Percentiles rank a stretch among this genome's conserved stretches.
phyloP scores from a whole-genome alignment of 257 asterid species.

The Lantana camara region DNA sequence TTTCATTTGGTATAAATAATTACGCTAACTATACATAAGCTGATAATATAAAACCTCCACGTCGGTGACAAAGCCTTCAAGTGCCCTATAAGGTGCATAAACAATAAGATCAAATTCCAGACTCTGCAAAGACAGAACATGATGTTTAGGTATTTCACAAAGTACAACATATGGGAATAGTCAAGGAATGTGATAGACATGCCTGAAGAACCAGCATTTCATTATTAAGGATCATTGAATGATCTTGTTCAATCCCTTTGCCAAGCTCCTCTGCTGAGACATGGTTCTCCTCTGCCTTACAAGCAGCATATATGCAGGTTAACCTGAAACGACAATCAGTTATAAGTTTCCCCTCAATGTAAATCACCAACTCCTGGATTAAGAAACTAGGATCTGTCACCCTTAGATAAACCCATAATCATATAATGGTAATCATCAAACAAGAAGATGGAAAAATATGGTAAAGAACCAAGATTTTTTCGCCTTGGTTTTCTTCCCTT shows the following conservation, averaged over 20 bases:
- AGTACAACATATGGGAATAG: constrained; percentile 12
- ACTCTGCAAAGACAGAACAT: constrained; percentile 61
- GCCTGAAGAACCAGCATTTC: constrained; percentile 98
- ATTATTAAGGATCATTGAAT: constrained; percentile 79
- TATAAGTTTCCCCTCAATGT: no score
- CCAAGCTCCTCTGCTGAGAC: constrained; percentile 99
- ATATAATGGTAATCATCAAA: no score
- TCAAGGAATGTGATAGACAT: constrained; percentile 27
- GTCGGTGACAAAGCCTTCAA: constrained; percentile 77
- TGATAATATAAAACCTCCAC: constrained; percentile 79
- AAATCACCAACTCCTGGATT: no score
- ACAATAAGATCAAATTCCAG: constrained; percentile 94
- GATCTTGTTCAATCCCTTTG: constrained; percentile 96
- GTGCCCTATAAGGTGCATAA: constrained; percentile 93
- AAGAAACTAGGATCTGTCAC: no score
- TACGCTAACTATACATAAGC: constrained; percentile 12
- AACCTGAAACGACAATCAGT: constrained; percentile 56
- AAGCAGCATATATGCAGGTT: constrained; percentile 94
- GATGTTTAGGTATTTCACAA: constrained; percentile 14
- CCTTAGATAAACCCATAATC: no score
- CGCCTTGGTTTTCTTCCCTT: background rate
- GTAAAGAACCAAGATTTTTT: no score
- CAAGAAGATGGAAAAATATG: no score
- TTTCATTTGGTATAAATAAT: constrained; percentile 13
- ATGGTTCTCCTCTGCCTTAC: constrained; percentile 98